phyloP scores from a whole-genome alignment of 1,284 basidiomycete species.

The Naganishia albida region DNA sequence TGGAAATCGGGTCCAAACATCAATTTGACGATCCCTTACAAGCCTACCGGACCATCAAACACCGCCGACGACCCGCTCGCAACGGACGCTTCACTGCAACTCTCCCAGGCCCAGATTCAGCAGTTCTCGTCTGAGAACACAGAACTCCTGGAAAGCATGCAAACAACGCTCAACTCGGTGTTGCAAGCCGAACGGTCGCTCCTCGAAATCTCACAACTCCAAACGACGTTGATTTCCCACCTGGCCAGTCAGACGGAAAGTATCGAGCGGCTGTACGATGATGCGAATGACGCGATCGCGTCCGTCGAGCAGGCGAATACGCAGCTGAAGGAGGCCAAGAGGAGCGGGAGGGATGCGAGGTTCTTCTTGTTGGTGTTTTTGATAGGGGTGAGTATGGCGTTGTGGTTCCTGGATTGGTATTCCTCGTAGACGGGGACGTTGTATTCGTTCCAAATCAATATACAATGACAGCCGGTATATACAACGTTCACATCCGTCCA shows the following conservation, averaged over 20 bases:
- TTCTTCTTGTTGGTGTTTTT: slow-evolving; percentile 59
- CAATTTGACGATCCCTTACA: slow-evolving; percentile 30
- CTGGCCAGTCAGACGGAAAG: slow-evolving; percentile 59
- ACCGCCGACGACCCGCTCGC: slow-evolving; percentile 1
- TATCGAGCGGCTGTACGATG: slow-evolving; percentile 58
- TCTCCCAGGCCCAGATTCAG: slow-evolving; percentile 57
- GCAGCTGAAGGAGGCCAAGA: slow-evolving; percentile 59
- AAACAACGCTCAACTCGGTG: slow-evolving; percentile 56
- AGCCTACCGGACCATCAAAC: background rate
- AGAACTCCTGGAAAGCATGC: slow-evolving; percentile 57
- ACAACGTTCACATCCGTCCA: background rate
- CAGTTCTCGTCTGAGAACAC: slow-evolving; percentile 60
- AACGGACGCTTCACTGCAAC: slow-evolving; percentile 11
- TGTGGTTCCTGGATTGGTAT: slow-evolving; percentile 61
- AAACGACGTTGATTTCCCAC: slow-evolving; percentile 60
- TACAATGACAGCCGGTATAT: background rate
- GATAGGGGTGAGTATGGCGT: slow-evolving; percentile 57
- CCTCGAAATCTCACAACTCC: slow-evolving; percentile 60
- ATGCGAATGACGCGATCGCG: slow-evolving; percentile 58
- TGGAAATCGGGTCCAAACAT: slow-evolving; percentile 5
- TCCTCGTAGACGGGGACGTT: slow-evolving; percentile 33
- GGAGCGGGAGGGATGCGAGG: slow-evolving; percentile 57
- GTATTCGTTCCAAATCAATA: background rate
- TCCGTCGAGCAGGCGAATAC: slow-evolving; percentile 59
- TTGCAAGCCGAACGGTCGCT: slow-evolving; percentile 58